A percentile compares a stretch with the other conserved stretches of the same genome.
These are phyloP conservation scores for Beauveria rudraprayagi DNA, from an alignment of 2,329 filamentous ascomycete species.

Conservation along the genomic window DNA sequence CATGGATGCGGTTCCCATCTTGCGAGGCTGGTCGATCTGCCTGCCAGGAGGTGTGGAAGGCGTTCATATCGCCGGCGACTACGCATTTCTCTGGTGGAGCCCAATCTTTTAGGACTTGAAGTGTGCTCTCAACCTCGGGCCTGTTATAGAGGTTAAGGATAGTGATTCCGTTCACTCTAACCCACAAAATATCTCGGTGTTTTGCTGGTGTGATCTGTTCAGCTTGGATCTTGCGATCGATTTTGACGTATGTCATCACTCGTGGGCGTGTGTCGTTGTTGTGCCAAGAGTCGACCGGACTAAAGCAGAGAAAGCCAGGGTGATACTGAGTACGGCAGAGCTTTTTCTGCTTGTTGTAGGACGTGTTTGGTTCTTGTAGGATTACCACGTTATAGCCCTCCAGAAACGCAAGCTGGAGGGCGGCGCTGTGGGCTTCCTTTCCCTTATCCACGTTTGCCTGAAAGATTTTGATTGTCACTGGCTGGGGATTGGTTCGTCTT, in stretches of 20 bases:
- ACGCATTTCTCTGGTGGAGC: neutral
- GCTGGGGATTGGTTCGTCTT: neutral
- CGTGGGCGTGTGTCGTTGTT: neutral
- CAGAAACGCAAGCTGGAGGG: constrained; percentile 1
- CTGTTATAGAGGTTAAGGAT: neutral
- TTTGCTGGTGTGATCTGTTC: neutral
- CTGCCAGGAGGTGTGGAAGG: neutral
- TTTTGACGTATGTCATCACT: neutral
- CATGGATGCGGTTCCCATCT: neutral
- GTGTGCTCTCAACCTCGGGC: neutral
- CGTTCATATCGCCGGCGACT: neutral
- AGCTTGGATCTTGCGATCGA: neutral
- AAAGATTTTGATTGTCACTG: constrained; percentile 1
- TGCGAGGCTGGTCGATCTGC: neutral
- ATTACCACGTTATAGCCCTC: constrained; percentile 4
- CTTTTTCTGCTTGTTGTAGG: neutral
- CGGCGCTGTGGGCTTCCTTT: neutral
- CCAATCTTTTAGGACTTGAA: neutral
- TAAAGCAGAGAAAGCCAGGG: constrained; percentile 1
- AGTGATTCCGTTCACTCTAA: neutral
- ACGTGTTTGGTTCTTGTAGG: constrained; percentile 1
- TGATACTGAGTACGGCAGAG: neutral
- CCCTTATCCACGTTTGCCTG: neutral
- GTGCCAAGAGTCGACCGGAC: neutral
- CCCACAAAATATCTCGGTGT: neutral